Conservation (phyloP, 2,329 filamentous ascomycete genomes). For the Dothistroma pini region DNA sequence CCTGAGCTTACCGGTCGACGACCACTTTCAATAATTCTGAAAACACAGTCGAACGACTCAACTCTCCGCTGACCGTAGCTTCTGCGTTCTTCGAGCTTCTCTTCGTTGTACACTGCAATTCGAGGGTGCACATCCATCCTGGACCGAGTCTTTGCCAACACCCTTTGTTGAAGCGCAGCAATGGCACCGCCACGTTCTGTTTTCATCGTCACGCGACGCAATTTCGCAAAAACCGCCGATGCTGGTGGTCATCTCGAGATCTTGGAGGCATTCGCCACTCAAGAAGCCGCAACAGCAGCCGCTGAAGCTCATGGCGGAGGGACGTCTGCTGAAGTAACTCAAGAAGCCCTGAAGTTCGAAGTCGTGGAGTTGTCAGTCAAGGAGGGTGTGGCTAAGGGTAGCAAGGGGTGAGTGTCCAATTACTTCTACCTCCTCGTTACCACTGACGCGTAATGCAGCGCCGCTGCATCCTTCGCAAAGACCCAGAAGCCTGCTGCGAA, state of each 20-base stretch:
- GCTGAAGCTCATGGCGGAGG: not conserved
- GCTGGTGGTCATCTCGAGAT: not conserved
- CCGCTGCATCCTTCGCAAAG: not conserved
- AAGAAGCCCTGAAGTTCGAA: not conserved
- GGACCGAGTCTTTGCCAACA: not conserved
- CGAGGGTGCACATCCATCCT: not conserved
- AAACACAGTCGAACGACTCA: not conserved
- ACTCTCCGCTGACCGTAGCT: not conserved
- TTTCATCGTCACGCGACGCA: not conserved
- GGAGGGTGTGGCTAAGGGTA: not conserved
- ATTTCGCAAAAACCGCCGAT: not conserved
- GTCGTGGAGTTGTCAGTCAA: not conserved
- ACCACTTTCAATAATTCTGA: not conserved
- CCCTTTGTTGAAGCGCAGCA: too few species aligned
- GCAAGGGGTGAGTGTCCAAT: not conserved
- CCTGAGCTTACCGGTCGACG: not conserved
- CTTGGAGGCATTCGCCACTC: not conserved
- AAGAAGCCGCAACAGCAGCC: not conserved
- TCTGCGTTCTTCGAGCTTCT: too few species aligned
- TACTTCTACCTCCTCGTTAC: not conserved
- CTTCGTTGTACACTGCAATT: not conserved
- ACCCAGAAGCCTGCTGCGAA: not conserved
- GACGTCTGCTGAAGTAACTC: not conserved
- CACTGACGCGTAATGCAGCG: not conserved
- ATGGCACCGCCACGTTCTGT: not conserved